Percentiles rank a stretch among this genome's conserved stretches.
phyloP scores from a whole-genome alignment of 1,284 basidiomycete species.

The Ceratobasidium sp. region DNA sequence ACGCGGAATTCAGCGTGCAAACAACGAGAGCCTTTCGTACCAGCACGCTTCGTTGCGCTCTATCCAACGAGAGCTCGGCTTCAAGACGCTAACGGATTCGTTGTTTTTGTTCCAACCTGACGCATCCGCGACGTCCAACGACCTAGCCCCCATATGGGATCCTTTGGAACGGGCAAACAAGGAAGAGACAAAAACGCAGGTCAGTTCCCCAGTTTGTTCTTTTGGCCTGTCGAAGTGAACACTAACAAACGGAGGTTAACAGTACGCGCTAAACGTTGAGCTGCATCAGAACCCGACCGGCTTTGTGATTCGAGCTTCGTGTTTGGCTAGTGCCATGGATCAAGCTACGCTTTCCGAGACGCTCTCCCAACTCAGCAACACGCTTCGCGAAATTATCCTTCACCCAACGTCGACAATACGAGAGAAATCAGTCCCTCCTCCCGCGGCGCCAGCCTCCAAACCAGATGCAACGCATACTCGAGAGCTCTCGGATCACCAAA shows the following conservation, averaged over 20 bases:
- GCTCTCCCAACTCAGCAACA: neutral
- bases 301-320: constrained; percentile 35
- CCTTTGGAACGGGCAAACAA: constrained; percentile 22
- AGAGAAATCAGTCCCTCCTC: neutral
- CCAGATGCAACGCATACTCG: neutral
- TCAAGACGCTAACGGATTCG: constrained; percentile 58
- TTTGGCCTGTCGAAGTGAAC: constrained; percentile 1
- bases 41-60: constrained; percentile 62
- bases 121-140: constrained; percentile 37
- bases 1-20: constrained; percentile 56
- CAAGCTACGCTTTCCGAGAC: constrained; percentile 9
- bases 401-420: constrained; percentile 8
- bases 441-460: neutral
- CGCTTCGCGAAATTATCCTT: constrained; percentile 4
- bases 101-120: constrained; percentile 62
- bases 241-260: neutral
- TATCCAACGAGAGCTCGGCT: constrained; percentile 56
- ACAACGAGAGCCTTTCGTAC: constrained; percentile 59
- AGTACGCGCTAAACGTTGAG: constrained; percentile 64
- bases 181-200: constrained; percentile 56
- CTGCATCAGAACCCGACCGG: constrained; percentile 53
- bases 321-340: constrained; percentile 20
- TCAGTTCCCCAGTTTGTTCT: constrained; percentile 44
- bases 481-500: neutral
- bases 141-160: constrained; percentile 48